phyloP scores from a whole-genome alignment of 208 protist species.

The Trypanosoma brucei region DNA sequence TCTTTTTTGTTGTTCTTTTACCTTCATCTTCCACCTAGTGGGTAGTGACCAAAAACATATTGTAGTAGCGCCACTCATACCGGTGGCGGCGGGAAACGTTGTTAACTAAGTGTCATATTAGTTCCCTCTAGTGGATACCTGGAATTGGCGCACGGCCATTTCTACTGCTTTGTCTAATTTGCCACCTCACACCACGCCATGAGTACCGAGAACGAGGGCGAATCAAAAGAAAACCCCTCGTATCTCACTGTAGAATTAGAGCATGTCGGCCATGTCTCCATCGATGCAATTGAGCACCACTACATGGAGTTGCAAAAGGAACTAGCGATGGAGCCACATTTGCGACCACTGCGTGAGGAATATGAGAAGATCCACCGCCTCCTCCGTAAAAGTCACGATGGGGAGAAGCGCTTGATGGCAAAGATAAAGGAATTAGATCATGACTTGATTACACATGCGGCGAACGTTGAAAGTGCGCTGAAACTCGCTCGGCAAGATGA shows the following conservation, averaged over 20 bases:
- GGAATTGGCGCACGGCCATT: too few relatives aligned
- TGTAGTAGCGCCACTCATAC: too few relatives aligned
- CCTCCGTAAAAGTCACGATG: constrained; percentile 95
- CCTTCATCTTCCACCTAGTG: too few relatives aligned
- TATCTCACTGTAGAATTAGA: not conserved
- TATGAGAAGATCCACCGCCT: constrained; percentile 98
- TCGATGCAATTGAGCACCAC: constrained; percentile 92
- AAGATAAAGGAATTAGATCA: constrained; percentile 93
- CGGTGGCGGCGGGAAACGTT: too few relatives aligned
- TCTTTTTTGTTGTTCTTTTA: too few relatives aligned
- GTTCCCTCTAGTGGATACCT: too few relatives aligned
- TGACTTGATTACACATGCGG: constrained; percentile 93
- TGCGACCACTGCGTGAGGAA: constrained; percentile 94
- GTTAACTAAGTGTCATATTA: too few relatives aligned
- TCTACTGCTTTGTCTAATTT: too few relatives aligned
- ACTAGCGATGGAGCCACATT: constrained; percentile 90
- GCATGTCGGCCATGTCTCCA: constrained; percentile 27
- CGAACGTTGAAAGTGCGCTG: constrained; percentile 96
- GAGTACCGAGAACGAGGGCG: not conserved
- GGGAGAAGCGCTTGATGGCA: constrained; percentile 94
- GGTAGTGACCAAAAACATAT: too few relatives aligned
- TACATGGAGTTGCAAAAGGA: constrained; percentile 92
- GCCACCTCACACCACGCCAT: not conserved
- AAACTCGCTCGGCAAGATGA: constrained; percentile 96
- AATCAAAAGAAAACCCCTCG: not conserved